These are phyloP conservation scores for Heritiera littoralis DNA, from an alignment of 345 rosid species.

Conservation along the genomic window DNA sequence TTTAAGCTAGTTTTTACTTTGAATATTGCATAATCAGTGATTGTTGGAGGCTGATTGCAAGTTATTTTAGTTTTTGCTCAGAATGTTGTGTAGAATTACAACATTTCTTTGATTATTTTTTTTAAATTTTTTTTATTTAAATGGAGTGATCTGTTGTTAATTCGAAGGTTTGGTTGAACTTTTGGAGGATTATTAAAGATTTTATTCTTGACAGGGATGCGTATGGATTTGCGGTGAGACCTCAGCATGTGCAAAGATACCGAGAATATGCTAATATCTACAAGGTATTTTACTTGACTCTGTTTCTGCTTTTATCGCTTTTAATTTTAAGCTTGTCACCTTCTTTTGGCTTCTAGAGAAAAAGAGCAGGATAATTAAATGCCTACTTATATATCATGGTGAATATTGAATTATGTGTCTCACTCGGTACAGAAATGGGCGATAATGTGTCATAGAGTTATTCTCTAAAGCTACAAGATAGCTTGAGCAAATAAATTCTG, in stretches of 20 bases:
- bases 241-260: slow-evolving; percentile 95
- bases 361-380: not conserved
- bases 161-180: not conserved
- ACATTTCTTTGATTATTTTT: not conserved
- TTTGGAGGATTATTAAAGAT: not conserved
- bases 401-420: slow-evolving; percentile 3
- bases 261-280: slow-evolving; percentile 93
- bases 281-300: slow-evolving; percentile 54
- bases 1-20: not conserved
- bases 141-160: not conserved
- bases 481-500: not conserved
- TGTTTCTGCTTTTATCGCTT: not conserved
- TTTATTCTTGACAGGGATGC: slow-evolving; percentile 71
- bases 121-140: not conserved
- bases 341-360: not conserved
- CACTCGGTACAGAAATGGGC: slow-evolving; percentile 4
- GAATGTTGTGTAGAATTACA: not conserved
- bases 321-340: not conserved
- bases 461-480: not conserved
- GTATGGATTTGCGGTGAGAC: slow-evolving; percentile 98
- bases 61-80: not conserved
- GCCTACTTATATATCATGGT: not conserved
- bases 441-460: slow-evolving; percentile 16
- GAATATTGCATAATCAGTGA: not conserved
- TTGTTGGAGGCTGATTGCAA: not conserved